Evolutionary conservation across 2,329 filamentous ascomycete species (phyloP).

Genomic region (Microsporum audouinii): DNA sequence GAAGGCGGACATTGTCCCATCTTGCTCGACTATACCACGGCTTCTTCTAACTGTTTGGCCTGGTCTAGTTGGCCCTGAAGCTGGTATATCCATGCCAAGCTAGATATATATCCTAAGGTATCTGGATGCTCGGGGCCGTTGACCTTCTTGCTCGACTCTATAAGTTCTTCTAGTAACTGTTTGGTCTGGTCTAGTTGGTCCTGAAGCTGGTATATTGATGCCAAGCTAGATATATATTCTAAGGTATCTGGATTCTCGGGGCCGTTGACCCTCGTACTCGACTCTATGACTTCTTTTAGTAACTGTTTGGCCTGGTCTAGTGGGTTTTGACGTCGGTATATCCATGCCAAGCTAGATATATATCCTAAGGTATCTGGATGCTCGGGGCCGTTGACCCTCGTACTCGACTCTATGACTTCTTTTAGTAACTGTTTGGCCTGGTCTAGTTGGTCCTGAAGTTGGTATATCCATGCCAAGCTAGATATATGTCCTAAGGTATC

Average conservation of each 20-base stretch:
- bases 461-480: no score
- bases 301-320: not conserved
- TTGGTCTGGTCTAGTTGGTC: no score
- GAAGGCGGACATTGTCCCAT: not conserved
- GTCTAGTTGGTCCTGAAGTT: not conserved
- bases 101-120: no score
- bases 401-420: not conserved
- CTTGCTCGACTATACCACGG: no score
- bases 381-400: constrained; percentile 14
- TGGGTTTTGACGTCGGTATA: not conserved
- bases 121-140: no score
- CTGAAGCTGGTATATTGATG: no score
- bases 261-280: not conserved
- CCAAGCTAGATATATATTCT: no score
- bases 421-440: not conserved
- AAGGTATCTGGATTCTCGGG: not conserved
- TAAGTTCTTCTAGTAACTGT: no score
- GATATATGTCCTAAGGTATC: no score
- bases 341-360: not conserved
- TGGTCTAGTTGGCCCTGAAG: not conserved
- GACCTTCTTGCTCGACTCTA: no score
- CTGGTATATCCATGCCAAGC: not conserved
- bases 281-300: not conserved
- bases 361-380: constrained; percentile 15
- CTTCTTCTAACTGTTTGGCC: not conserved